Evolutionary conservation across 2,329 filamentous ascomycete genomes (phyloP), one percentile per base, ranked within the genome.

Genomic region (Ophiosphaerella herpotricha): DNA sequence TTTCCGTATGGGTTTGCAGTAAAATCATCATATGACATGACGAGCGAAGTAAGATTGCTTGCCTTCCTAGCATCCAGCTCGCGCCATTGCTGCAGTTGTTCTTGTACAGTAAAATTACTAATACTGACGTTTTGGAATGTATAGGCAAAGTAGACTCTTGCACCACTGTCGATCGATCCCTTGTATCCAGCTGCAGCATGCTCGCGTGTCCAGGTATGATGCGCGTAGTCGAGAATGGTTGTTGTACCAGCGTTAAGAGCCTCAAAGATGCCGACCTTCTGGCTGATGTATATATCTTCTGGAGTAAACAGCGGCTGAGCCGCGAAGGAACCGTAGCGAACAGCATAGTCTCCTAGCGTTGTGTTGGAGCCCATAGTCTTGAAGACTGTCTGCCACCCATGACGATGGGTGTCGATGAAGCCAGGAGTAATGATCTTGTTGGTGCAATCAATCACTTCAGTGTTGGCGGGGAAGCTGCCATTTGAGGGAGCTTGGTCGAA

Each of bases 371-470:
- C 78, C 1, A 85, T 57, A 0, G 81, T 83, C 58, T 80, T 82
- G 58, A 78, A 78, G 1, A 74, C 78, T 0, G 82, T 83, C 58
- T 84, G 80, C 82, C 82, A 61, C 39, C 56, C 24, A 39, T 67
- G 64, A 1, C 77, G 77, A 55, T 85, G 82, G 0, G 81, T 84
- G 63, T 84, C 79, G 49, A 85, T 72, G 63, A 85, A 83, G 7
- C 82, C 82, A 0, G 81, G 79, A 0, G 76, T 76, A 43, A 84
- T 72, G 50, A 83, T 84, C 57, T 81, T 78, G 47, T 73, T 70
- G 0, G 72, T 72, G 14, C 74, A 74, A 48, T 83, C 74, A 11
- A 83, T 63, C 1, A 75, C 50, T 42, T 80, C 73, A 3, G 73
- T 74, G 18, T 66, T 62, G 0, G 49, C 35, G 1, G 73, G 73